Base-by-base conservation (phyloP, 148 eudicot species). In the Vaccinium vitisidaea region DNA sequence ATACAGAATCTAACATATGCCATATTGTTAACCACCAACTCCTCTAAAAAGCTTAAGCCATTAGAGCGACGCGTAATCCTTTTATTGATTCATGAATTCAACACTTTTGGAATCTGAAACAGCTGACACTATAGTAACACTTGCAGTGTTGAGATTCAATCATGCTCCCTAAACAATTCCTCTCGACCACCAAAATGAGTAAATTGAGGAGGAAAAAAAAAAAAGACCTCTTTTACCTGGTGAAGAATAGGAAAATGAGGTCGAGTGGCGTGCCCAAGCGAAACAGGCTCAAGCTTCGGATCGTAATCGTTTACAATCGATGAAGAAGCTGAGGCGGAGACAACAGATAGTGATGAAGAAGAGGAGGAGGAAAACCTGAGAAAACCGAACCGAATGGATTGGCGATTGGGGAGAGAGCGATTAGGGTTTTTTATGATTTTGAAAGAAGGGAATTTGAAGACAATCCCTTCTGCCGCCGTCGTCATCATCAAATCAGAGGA, bases 161-260 rank as follows among this genome's bases (percentile, higher is more conserved):
- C 23, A 61, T 61, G 67, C 19, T 18, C 25, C 67, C 25, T 61
- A 21, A 19, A 19, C 1, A 55, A 55, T 61, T 61, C 6, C 16
- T 61, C n/a, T 21, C 67, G 23, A 16, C 25, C 23, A 61, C 67
- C 67, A 61, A 27, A 23, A 23, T 14, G 39, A 69, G 2, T 9
- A 69, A 69, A 65, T 6, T 21, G 71, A 65, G n/a, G 25, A 0
- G 71, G 19, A 30, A 70, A 30, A 27, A 0, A 70, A 25, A 25
- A 4, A 1, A 3, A 21, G 15, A 12, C 3, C 15, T 32, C 5
- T 2, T 21, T 23, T 67, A 89, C 98, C 95, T 94, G 98, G 87
- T 92, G 95, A 61, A 95, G 98, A 56, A 95, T 94, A 49, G 98
- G 96, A 77, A 95, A 95, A 87, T 94, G 91, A 76, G 98, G 93